Base-by-base conservation (phyloP, 2,329 filamentous ascomycete genomes). In the Pyricularia grisea region DNA sequence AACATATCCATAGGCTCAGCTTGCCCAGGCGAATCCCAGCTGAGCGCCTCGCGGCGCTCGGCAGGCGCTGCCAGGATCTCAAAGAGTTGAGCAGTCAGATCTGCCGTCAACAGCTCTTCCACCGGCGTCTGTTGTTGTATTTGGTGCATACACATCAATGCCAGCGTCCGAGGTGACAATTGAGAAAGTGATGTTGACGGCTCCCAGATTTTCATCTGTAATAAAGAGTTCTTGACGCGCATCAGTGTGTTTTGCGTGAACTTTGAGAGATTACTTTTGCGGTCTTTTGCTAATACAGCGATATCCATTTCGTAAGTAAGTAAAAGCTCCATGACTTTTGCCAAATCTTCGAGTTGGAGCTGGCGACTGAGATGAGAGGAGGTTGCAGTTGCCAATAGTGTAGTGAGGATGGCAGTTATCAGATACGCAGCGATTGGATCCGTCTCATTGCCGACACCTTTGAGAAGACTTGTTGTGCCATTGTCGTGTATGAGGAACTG, bases 401-500 rank as follows among this genome's bases (percentile, higher is more conserved):
- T 84, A 5, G 88, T 80, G 5, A 92, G 80, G n/a, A 87, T 84
- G 1, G 87, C 85, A n/a, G 86, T 78, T 17, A 93, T 82, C 1
- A 88, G 80, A 74, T 90, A 91, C 7, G 88, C 88, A 67, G 84
- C 84, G 50, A 90, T 79, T 27, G 84, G 72, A 75, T 93, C 90
- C 1, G 82, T 78, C 74, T 90, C 87, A 66, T 82, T 81, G 0
- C 82, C 83, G 11, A 91, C 81, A 61, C 86, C 85, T 64, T 85
- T 82, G 68, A 93, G 85, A 20, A 97, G 81, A 33, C 85, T 86
- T 68, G 88, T 85, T 71, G 92, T 91, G 69, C 91, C 87, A n/a
- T 68, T 68, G 7, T 88, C 87, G 72, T 92, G 89, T 71, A 93
- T 89, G 25, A 91, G 84, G 73, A 97, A 93, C 71, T 91, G 89